A percentile compares a stretch with the other conserved stretches of the same genome.
phyloP scores from a whole-genome alignment of 2,329 filamentous ascomycete species.

The Aureobasidium subglaciale region DNA sequence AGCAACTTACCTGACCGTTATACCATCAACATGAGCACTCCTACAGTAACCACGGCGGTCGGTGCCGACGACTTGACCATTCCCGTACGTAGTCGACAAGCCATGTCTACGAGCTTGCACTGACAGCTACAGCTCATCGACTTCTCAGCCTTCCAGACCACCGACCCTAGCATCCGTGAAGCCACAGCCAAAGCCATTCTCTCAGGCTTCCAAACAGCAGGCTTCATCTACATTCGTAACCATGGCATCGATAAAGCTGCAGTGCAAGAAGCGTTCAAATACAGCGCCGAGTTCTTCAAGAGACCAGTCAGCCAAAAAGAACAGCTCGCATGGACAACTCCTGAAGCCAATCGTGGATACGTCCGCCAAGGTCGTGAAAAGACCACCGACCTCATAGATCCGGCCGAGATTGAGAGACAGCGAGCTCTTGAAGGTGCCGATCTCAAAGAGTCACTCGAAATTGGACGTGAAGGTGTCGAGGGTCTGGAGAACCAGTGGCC shows the following conservation, averaged over 20 bases:
- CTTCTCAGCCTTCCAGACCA: constrained; percentile 61
- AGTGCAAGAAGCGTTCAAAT: constrained; percentile 22
- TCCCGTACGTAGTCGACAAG: constrained; percentile 12
- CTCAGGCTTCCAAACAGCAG: constrained; percentile 71
- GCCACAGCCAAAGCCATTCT: constrained; percentile 61
- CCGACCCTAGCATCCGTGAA: constrained; percentile 57
- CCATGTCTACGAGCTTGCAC: not conserved
- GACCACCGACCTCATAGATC: constrained; percentile 51
- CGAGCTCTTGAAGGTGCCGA: constrained; percentile 44
- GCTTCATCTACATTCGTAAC: constrained; percentile 83
- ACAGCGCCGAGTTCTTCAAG: constrained; percentile 63
- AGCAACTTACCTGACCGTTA: constrained; percentile 1
- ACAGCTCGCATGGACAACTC: constrained; percentile 56
- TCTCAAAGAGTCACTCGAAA: constrained; percentile 57
- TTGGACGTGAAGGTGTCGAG: constrained; percentile 53
- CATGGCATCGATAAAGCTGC: constrained; percentile 57
- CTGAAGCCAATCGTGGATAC: constrained; percentile 44
- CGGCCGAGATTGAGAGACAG: constrained; percentile 50
- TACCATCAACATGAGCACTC: not conserved
- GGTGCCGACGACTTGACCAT: constrained; percentile 22
- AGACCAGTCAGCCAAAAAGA: constrained; percentile 58
- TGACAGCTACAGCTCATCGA: constrained; percentile 52
- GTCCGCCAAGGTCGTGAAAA: constrained; percentile 57
- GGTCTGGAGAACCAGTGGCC: constrained; percentile 75
- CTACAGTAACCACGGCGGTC: constrained; percentile 25